Percentiles rank a stretch among this genome's conserved stretches.
Conservation (phyloP, 2,329 filamentous ascomycete species). For the Clonostachys chloroleuca region DNA sequence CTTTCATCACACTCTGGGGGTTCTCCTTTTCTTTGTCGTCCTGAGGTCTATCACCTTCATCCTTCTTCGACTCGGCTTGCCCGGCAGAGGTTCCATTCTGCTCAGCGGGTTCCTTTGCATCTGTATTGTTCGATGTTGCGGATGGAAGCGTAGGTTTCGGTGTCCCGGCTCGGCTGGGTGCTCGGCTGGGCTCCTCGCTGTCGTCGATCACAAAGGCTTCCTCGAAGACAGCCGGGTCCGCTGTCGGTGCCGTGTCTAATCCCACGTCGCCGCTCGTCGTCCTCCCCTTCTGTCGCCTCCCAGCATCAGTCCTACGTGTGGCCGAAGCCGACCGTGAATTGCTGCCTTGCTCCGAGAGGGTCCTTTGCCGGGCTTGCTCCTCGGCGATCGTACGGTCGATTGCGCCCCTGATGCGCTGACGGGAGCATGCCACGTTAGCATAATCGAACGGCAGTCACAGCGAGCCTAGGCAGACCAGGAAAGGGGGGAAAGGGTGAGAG, state of each 20-base stretch:
- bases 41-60: neutral
- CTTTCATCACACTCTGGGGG: slow-evolving; percentile 1
- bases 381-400: slow-evolving; percentile 87
- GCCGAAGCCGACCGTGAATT: slow-evolving; percentile 27
- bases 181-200: slow-evolving; percentile 62
- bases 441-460: too few relatives aligned
- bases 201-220: slow-evolving; percentile 84
- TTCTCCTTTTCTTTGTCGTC: slow-evolving; percentile 7
- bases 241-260: slow-evolving; percentile 39
- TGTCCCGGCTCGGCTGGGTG: slow-evolving; percentile 56
- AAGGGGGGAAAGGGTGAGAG: too few relatives aligned
- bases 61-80: neutral
- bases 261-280: slow-evolving; percentile 24
- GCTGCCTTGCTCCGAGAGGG: slow-evolving; percentile 21
- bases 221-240: slow-evolving; percentile 86
- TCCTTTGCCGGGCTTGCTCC: slow-evolving; percentile 77
- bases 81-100: neutral
- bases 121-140: neutral
- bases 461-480: too few relatives aligned
- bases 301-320: slow-evolving; percentile 33
- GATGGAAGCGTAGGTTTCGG: slow-evolving; percentile 36
- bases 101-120: neutral
- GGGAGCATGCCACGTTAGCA: too few relatives aligned
- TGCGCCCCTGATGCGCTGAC: slow-evolving; percentile 73
- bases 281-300: slow-evolving; percentile 27